These are phyloP conservation scores for Kazachstania martiniae DNA, from an alignment of 805 yeast species.

Conservation along the genomic window DNA sequence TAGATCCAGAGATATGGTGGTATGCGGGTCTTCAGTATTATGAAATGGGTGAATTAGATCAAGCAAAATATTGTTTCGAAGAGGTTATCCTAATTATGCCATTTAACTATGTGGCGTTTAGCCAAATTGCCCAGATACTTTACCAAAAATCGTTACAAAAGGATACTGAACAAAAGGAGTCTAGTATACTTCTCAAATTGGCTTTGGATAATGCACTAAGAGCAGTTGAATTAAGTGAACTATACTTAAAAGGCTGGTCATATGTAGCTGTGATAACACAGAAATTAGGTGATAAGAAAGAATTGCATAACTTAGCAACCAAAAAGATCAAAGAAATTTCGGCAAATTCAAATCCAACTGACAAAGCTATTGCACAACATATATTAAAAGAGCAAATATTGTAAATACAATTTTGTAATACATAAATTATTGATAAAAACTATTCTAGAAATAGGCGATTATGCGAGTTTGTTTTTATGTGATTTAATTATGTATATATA, in stretches of 20 bases:
- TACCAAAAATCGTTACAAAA: slow-evolving; percentile 8
- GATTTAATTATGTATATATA: slow-evolving; percentile 1
- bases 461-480: too few species aligned
- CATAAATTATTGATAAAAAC: too few species aligned
- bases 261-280: slow-evolving; percentile 40
- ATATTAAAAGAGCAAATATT: slow-evolving; percentile 6
- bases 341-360: slow-evolving; percentile 21
- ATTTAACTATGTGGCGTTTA: slow-evolving; percentile 28
- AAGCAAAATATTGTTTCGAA: slow-evolving; percentile 54
- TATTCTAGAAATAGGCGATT: neutral
- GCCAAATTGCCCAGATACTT: slow-evolving; percentile 16
- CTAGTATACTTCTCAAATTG: too few species aligned
- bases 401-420: too few species aligned
- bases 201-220: slow-evolving; percentile 46
- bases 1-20: slow-evolving; percentile 70
- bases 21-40: slow-evolving; percentile 63
- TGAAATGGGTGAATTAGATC: slow-evolving; percentile 48
- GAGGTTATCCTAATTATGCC: slow-evolving; percentile 66
- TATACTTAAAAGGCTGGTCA: slow-evolving; percentile 62
- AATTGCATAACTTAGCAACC: slow-evolving; percentile 30
- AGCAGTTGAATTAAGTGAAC: slow-evolving; percentile 66
- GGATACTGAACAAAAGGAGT: slow-evolving; percentile 7
- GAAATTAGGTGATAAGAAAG: slow-evolving; percentile 19
- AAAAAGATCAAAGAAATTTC: slow-evolving; percentile 29
- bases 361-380: slow-evolving; percentile 31